A percentile compares a stretch with the other conserved stretches of the same genome.
These are phyloP conservation scores for Cytospora paraplurivora DNA, from an alignment of 2,329 filamentous ascomycete genomes.

Conservation along the genomic window DNA sequence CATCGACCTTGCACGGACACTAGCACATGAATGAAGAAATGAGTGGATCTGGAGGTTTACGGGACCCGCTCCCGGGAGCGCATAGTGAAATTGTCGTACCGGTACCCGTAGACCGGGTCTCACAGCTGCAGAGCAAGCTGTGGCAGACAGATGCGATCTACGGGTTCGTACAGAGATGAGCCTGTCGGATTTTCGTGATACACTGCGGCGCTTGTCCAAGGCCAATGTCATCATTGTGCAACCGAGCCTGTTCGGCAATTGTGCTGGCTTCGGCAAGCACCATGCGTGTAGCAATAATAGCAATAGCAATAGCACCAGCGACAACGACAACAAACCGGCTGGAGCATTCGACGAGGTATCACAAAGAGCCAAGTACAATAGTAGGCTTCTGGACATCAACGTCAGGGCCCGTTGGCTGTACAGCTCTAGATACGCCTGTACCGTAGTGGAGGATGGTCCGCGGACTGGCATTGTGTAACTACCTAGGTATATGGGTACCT, in stretches of 20 bases:
- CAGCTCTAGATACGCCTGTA: neutral
- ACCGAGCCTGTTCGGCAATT: conserved; percentile 18
- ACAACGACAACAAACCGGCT: neutral
- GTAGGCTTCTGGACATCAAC: conserved; percentile 4
- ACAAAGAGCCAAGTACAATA: neutral
- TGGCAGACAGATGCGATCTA: conserved; percentile 21
- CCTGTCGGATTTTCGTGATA: conserved; percentile 16
- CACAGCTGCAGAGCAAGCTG: conserved; percentile 17
- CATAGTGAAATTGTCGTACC: conserved; percentile 17
- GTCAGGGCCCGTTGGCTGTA: conserved; percentile 19
- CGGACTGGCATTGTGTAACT: too few relatives aligned
- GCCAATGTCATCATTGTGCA: conserved; percentile 15
- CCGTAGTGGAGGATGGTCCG: neutral
- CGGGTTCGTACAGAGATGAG: conserved; percentile 3
- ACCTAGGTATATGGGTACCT: too few relatives aligned
- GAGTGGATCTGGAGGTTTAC: neutral
- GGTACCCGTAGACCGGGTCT: neutral
- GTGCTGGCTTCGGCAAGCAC: neutral
- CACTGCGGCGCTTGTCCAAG: conserved; percentile 18
- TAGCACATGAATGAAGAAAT: neutral
- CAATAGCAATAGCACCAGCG: too few relatives aligned
- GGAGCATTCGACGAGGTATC: neutral
- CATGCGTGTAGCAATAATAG: neutral
- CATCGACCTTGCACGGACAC: neutral
- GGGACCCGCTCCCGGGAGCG: conserved; percentile 1